Conservation (phyloP, 371 early-diverging fungal species). For the Mucor piriformis region DNA sequence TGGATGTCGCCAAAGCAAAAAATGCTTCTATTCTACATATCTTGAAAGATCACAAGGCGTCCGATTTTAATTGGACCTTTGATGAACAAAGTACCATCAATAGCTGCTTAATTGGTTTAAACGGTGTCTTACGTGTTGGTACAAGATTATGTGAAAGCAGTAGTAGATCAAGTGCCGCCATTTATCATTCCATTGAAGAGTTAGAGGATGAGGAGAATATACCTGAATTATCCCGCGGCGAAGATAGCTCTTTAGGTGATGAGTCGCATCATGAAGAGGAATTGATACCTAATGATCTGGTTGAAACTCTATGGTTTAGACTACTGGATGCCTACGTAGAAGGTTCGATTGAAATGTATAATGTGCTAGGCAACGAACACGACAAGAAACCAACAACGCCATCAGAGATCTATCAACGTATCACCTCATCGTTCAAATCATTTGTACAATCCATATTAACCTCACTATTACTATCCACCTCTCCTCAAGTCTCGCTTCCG, state of each 20-base stretch:
- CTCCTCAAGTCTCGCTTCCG: conserved; percentile 71
- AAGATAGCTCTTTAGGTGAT: conserved; percentile 13
- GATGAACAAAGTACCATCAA: conserved; percentile 57
- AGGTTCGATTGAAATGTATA: conserved; percentile 46
- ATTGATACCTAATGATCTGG: conserved; percentile 38
- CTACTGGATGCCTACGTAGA: conserved; percentile 67
- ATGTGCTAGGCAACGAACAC: conserved; percentile 19
- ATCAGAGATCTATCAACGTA: conserved; percentile 40
- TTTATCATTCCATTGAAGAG: neutral
- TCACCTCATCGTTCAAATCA: conserved; percentile 59
- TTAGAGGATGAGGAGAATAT: conserved; percentile 12
- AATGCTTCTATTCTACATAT: conserved; percentile 42
- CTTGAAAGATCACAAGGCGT: conserved; percentile 36
- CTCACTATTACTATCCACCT: conserved; percentile 63
- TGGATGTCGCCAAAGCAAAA: conserved; percentile 63
- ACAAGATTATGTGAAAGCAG: conserved; percentile 61
- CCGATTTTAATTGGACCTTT: conserved; percentile 49
- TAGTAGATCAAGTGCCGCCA: conserved; percentile 32
- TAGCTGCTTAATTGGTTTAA: conserved; percentile 58
- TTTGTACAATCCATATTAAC: conserved; percentile 69
- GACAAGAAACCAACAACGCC: conserved; percentile 10
- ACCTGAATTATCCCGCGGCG: conserved; percentile 18
- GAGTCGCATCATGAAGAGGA: conserved; percentile 11
- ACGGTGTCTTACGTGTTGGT: conserved; percentile 65
- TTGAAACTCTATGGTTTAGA: conserved; percentile 71